Evolutionary conservation across 306 rosid species (phyloP).

Genomic region (Prunus campanulata): DNA sequence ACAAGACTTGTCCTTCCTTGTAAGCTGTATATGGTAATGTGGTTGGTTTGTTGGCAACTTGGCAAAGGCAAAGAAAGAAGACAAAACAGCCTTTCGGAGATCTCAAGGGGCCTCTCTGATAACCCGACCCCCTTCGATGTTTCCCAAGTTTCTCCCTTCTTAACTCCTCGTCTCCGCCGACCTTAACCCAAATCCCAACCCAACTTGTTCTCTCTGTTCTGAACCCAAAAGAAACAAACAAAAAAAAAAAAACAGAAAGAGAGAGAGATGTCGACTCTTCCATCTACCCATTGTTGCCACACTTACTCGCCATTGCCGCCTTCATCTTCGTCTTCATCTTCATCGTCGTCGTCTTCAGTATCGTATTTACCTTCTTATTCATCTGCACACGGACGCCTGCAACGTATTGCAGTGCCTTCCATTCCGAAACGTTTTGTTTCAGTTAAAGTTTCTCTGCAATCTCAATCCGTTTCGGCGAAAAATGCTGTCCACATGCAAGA

Average conservation of each 20-base stretch:
- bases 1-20: neutral
- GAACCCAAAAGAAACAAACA: neutral
- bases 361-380: slow-evolving; percentile 5
- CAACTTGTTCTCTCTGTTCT: neutral
- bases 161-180: neutral
- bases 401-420: slow-evolving; percentile 26
- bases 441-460: slow-evolving; percentile 43
- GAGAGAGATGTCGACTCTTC: slow-evolving; percentile 53
- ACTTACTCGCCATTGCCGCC: slow-evolving; percentile 24
- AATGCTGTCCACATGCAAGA: slow-evolving; percentile 43
- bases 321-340: neutral
- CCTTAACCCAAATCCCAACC: neutral
- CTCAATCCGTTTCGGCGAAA: slow-evolving; percentile 35
- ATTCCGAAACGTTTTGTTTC: slow-evolving; percentile 34
- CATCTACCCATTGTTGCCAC: slow-evolving; percentile 46
- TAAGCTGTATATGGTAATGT: neutral
- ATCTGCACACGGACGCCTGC: slow-evolving; percentile 20
- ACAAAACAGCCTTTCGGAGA: slow-evolving; percentile 69
- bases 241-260: neutral
- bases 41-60: neutral
- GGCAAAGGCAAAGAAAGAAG: neutral
- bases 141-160: slow-evolving; percentile 30
- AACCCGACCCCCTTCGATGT: slow-evolving; percentile 36
- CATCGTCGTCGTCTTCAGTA: slow-evolving; percentile 2
- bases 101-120: slow-evolving; percentile 50